Conservation (phyloP, 306 rosid genomes). For the Hippophae tibetana region DNA sequence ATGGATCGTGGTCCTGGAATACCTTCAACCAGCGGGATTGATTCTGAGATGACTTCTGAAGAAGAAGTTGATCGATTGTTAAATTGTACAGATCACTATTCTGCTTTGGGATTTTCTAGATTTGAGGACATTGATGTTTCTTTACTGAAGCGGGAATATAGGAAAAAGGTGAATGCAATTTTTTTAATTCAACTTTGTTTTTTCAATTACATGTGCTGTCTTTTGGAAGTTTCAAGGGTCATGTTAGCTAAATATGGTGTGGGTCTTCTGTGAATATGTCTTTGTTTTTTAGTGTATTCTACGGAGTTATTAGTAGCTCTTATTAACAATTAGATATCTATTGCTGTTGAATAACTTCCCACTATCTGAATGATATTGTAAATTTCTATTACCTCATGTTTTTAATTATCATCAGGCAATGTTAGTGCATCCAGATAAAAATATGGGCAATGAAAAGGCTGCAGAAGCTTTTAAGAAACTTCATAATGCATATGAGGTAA, state of each 20-base stretch:
- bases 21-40: constrained; percentile 84
- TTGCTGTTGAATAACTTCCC: constrained; percentile 19
- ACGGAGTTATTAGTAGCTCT: constrained; percentile 5
- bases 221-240: constrained; percentile 7
- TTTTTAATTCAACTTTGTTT: constrained; percentile 10
- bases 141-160: constrained; percentile 80
- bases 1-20: constrained; percentile 60
- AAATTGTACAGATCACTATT: constrained; percentile 81
- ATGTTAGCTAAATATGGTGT: constrained; percentile 2
- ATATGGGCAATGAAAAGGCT: constrained; percentile 97
- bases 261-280: not conserved
- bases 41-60: constrained; percentile 75
- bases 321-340: not conserved
- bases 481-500: constrained; percentile 97
- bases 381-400: not conserved
- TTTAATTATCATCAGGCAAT: constrained; percentile 59
- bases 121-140: constrained; percentile 65
- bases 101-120: constrained; percentile 66
- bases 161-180: constrained; percentile 55
- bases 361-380: constrained; percentile 11
- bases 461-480: constrained; percentile 98
- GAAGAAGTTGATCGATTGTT: constrained; percentile 89
- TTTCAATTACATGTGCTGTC: not conserved
- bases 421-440: constrained; percentile 99
- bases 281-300: constrained; percentile 9